Percentiles rank a stretch among this genome's conserved stretches.
These are phyloP conservation scores for Populus deltoides DNA, from an alignment of 345 rosid genomes.

Conservation along the genomic window DNA sequence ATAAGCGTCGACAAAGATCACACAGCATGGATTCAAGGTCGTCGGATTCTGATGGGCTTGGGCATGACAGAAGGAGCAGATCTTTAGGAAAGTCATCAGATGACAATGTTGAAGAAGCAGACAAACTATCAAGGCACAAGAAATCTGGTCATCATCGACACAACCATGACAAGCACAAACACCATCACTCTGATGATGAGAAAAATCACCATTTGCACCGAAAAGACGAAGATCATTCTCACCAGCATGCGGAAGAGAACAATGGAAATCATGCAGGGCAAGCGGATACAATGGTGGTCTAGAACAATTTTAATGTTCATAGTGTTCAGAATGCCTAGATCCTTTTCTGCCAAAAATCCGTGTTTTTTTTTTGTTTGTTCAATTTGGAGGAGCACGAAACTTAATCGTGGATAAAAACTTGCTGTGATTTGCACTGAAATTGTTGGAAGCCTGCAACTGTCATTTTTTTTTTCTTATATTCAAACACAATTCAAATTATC, in stretches of 20 bases:
- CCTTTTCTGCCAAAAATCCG: not conserved
- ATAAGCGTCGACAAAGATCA: conserved; percentile 17
- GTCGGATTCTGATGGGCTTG: conserved; percentile 28
- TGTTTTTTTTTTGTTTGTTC: not conserved
- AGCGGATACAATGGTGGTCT: not conserved
- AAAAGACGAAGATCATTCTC: conserved; percentile 11
- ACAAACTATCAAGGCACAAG: conserved; percentile 24
- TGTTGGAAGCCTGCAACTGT: not conserved
- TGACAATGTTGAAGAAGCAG: conserved; percentile 25
- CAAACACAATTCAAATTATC: not conserved
- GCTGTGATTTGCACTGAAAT: not conserved
- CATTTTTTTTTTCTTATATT: not conserved
- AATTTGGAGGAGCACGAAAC: not conserved
- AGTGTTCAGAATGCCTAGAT: not conserved
- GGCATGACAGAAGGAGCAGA: conserved; percentile 11
- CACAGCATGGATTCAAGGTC: conserved; percentile 21
- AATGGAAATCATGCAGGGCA: conserved; percentile 13
- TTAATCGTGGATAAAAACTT: not conserved
- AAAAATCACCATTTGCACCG: not conserved
- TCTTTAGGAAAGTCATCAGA: conserved; percentile 40
- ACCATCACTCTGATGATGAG: conserved; percentile 8
- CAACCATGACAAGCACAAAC: conserved; percentile 27
- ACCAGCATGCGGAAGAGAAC: not conserved
- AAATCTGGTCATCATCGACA: conserved; percentile 18
- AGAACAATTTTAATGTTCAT: not conserved